These are phyloP conservation scores for Plantago coronopus DNA, from an alignment of 305 asterid species.

Conservation along the genomic window DNA sequence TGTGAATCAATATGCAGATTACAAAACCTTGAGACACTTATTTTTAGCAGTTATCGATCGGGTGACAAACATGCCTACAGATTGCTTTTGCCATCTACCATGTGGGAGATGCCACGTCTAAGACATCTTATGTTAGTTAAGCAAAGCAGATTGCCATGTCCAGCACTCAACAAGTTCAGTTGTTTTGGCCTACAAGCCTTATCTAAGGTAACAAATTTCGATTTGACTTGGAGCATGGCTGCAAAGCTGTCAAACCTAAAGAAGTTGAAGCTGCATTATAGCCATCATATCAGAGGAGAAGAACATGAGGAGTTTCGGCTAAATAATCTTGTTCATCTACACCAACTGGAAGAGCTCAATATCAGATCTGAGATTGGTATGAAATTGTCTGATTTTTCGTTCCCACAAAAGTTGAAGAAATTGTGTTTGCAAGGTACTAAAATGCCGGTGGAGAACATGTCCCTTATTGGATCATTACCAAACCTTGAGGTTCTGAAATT, in stretches of 20 bases:
- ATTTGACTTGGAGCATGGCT: neutral
- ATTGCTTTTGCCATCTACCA: neutral
- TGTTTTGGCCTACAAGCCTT: neutral
- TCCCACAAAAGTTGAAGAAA: constrained; percentile 17
- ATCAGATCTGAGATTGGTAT: neutral
- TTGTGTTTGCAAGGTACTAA: neutral
- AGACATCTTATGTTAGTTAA: too few relatives aligned
- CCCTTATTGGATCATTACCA: constrained; percentile 14
- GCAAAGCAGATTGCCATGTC: neutral
- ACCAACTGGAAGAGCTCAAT: constrained; percentile 9
- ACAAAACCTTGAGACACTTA: neutral
- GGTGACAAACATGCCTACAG: neutral
- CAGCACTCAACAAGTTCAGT: neutral
- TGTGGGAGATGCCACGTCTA: too few relatives aligned
- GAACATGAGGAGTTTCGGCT: neutral
- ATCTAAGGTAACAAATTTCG: neutral
- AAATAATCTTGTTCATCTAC: constrained; percentile 11
- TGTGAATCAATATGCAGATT: neutral
- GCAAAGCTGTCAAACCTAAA: constrained; percentile 9
- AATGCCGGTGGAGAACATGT: neutral
- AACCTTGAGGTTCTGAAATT: constrained; percentile 21
- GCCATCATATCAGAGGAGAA: neutral
- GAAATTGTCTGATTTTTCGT: neutral
- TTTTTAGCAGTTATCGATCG: too few relatives aligned
- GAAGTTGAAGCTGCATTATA: neutral